These are phyloP conservation scores for Penicillium expansum DNA, from an alignment of 2,329 filamentous ascomycete genomes.

Conservation along the genomic window DNA sequence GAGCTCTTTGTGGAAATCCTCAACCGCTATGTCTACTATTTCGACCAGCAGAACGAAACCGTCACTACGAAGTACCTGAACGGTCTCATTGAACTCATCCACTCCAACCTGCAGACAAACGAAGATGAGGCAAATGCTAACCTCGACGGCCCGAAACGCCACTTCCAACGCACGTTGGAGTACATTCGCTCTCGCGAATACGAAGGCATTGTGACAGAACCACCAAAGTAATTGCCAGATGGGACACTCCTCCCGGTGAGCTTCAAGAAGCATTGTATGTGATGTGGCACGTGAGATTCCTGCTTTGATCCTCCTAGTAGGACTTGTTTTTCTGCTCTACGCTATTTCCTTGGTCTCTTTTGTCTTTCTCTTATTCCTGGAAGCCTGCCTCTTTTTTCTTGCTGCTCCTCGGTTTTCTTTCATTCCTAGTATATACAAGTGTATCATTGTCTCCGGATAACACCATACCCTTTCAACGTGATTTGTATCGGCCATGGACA, in stretches of 20 bases:
- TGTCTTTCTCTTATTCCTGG: slow-evolving; percentile 12
- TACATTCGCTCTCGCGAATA: slow-evolving; percentile 91
- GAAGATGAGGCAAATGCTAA: slow-evolving; percentile 64
- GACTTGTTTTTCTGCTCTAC: slow-evolving; percentile 11
- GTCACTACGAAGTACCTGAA: slow-evolving; percentile 98
- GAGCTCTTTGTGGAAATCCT: slow-evolving; percentile 98
- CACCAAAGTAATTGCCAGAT: slow-evolving; percentile 31
- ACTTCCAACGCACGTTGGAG: slow-evolving; percentile 92
- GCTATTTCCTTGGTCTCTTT: slow-evolving; percentile 9
- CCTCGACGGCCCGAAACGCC: slow-evolving; percentile 84
- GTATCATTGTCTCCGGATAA: slow-evolving; percentile 26
- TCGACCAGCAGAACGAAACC: slow-evolving; percentile 97
- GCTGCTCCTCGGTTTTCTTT: slow-evolving; percentile 14
- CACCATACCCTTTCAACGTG: slow-evolving; percentile 22
- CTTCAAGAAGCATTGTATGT: neutral
- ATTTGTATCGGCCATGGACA: slow-evolving; percentile 9
- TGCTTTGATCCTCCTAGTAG: neutral
- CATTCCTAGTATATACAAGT: slow-evolving; percentile 28
- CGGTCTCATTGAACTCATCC: slow-evolving; percentile 94
- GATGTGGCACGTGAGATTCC: neutral
- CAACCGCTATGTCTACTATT: slow-evolving; percentile 98
- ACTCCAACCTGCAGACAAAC: slow-evolving; percentile 88
- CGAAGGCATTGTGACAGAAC: slow-evolving; percentile 79
- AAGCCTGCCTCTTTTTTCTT: slow-evolving; percentile 16
- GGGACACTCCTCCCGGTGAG: neutral